Base-by-base conservation (phyloP, 1,284 basidiomycete genomes). In the Naganishia cerealis region DNA sequence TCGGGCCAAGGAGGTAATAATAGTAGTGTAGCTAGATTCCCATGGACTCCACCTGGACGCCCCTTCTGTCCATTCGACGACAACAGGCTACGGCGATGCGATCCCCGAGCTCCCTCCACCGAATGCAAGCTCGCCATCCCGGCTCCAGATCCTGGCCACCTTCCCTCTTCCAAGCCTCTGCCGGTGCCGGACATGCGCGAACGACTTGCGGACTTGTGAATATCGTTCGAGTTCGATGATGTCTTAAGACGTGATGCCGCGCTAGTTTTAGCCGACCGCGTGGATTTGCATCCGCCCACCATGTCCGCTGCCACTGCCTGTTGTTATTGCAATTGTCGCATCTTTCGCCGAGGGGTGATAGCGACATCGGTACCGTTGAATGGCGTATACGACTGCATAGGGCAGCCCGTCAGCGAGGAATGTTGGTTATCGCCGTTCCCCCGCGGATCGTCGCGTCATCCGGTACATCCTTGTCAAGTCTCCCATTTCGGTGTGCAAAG, bases 181-280 rank as follows among this genome's bases (percentile, higher is more conserved):
- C 16, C 16, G 15, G 16, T 50, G 46, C 24, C 46, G 46, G 46
- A 50, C 8, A 50, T 50, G 46, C 21, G 46, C 46, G 46, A 50
- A 50, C 46, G 33, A 54, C n/a, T 56, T 56, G 55, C 55, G 40
- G 40, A 36, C 29, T 33, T 29, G 42, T 38, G 29, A 36, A 39
- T 56, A 39, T 38, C 54, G 38, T 16, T 39, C 57, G 29, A 2
- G 29, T 50, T 42, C 18, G 26, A 59, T 59, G 57, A 59, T 43
- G 42, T 48, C 42, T 48, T 46, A 59, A 59, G 57, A 59, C 57
- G 57, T 59, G 57, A 59, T 59, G 33, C 24, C 43, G 57, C 57
- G 57, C 57, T 59, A 59, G n/a, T 21, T 5, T n/a, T 8, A 24
- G 18, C 6, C 7, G n/a, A 38, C n/a, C 29, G 29, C 29, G 6